Base-by-base conservation (phyloP, 441 rosid species). In the Gossypium davidsonii region DNA sequence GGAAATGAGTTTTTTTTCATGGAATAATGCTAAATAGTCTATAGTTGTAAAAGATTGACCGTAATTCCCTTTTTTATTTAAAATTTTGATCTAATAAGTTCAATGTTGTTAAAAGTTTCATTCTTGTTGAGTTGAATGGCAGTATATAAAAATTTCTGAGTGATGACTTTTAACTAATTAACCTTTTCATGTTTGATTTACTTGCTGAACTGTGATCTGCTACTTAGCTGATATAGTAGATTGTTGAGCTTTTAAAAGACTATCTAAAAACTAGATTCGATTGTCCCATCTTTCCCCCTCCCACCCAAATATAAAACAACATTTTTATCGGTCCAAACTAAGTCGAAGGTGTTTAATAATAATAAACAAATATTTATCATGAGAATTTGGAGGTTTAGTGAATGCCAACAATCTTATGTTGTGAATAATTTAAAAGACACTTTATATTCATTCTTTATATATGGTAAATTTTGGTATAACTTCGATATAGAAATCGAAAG, bases 11-110 rank as follows among this genome's bases (percentile, higher is more conserved):
- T 2, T 73, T 56, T 64, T 63, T 76, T 59, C 52, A 26, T 49
- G 42, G 49, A 39, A 75, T 31, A 70, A 69, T 46, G 67, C 46
- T 7, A 56, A 48, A 39, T 56, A 70, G 67, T 18, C 48, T 21
- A 56, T 56, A 56, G 61, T 21, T 56, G n/a, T 51, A 37, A 69
- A 57, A 62, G 51, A 4, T 25, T 56, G 58, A 62, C 17, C 46
- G 9, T 11, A 51, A 17, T 8, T 56, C 12, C 11, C n/a, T 3
- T 4, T 7, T 46, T 10, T 17, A 37, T 4, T 37, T 20, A 37
- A 0, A 14, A 10, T 69, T 69, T 52, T 69, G 53, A n/a, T 57
- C 21, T 12, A 39, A 55, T n/a, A 25, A 34, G 34, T 55, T 55
- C 2, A 14, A 37, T 23, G 51, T 8, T 70, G n/a, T 12, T 49